Base-by-base conservation (phyloP, 495 filamentous ascomycete species). In the Chaetomidium leptoderma region DNA sequence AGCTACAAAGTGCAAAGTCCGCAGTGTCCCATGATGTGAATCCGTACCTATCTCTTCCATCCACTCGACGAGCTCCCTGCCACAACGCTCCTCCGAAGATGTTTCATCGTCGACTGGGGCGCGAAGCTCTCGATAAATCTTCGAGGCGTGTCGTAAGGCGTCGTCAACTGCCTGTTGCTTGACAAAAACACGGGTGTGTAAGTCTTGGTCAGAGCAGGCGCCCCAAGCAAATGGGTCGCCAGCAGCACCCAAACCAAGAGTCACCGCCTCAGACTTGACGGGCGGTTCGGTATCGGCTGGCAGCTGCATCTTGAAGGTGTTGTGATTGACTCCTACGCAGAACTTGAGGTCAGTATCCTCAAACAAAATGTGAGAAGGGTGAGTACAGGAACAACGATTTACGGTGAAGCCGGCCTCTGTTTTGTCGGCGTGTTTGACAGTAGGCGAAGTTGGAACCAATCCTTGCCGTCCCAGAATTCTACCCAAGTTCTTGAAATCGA, bases 101-200 rank as follows among this genome's bases (percentile, higher is more conserved):
- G 43, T 19, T 17, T 5, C 54, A 2, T 23, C 4, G 0, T 26
- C 2, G 23, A 57, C 35, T 24, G 23, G 6, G 10, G 23, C 32
- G 23, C 54, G 36, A 23, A 57, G 24, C 23, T 57, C 7, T 0
- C 13, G 11, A n/a, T n/a, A n/a, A n/a, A n/a, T n/a, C n/a, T n/a
- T n/a, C n/a, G n/a, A n/a, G 1, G 44, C 32, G 9, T 49, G 46
- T 13, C 0, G 11, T 8, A 57, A 37, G 8, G 23, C 54, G 9
- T 57, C 44, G 11, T 57, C 54, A 3, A 57, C 54, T 10, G 54
- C 54, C 32, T 57, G 44, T 10, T 57, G 44, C 33, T 57, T 57
- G 6, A 30, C 21, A 7, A 8, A 2, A 4, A 57, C 54, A 0
- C 54, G 21, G 2, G 35, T 49, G n/a, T 6, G 4, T 2, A 40